Percentiles rank a stretch among this genome's conserved stretches.
Conservation (phyloP, 2,329 filamentous ascomycete species). For the Talaromyces funiculosus region DNA sequence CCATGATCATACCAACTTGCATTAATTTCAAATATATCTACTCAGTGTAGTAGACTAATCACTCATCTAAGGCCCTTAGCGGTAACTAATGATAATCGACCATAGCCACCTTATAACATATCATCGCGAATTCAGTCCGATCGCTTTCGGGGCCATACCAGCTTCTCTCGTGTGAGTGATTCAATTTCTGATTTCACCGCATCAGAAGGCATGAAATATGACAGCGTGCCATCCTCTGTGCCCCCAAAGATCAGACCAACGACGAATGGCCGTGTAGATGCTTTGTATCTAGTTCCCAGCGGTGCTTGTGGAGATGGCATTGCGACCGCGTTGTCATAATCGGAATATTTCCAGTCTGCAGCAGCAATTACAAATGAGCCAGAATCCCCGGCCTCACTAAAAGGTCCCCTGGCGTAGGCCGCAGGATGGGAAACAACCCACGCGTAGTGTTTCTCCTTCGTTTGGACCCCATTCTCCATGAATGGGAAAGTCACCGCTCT, state of each 20-base stretch:
- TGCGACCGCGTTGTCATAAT: not conserved
- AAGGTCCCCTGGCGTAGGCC: not conserved
- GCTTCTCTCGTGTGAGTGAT: not conserved
- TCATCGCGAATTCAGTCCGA: no score
- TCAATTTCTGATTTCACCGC: conserved; percentile 5
- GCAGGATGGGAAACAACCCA: not conserved
- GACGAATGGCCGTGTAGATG: not conserved
- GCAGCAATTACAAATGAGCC: conserved; percentile 2
- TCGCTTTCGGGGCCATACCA: conserved; percentile 2
- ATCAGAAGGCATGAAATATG: conserved; percentile 4
- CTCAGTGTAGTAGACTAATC: no score
- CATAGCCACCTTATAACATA: no score
- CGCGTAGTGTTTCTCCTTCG: rapidly evolving
- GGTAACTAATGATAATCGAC: no score
- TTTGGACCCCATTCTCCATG: not conserved
- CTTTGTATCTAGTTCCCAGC: not conserved
- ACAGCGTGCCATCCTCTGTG: not conserved
- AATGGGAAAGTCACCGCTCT: not conserved
- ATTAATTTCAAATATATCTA: no score
- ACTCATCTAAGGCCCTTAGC: no score
- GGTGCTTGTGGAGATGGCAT: not conserved
- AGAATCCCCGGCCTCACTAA: not conserved
- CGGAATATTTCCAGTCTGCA: not conserved
- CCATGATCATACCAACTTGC: no score
- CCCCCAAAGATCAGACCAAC: not conserved